phyloP scores from a whole-genome alignment of 1,139 yeast species.

The Suhomyces guaymorum region DNA sequence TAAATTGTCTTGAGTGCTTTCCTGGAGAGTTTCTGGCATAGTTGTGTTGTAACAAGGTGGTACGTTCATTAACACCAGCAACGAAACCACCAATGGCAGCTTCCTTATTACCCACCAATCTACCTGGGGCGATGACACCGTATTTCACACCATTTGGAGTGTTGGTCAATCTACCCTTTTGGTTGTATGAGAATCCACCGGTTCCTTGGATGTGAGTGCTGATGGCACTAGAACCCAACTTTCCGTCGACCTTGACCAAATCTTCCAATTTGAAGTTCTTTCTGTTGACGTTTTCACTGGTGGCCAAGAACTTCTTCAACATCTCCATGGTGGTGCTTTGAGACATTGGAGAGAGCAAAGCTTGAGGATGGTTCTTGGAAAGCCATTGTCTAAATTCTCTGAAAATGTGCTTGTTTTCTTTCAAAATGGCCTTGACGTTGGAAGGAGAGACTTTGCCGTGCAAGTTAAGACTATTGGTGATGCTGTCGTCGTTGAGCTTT shows the following conservation, averaged over 20 bases:
- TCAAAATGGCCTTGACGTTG: slow-evolving; percentile 32
- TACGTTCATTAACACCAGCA: slow-evolving; percentile 42
- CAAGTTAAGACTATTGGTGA: slow-evolving; percentile 38
- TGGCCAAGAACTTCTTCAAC: slow-evolving; percentile 31
- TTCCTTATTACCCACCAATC: slow-evolving; percentile 55
- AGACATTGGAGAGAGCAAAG: slow-evolving; percentile 23
- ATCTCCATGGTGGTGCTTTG: slow-evolving; percentile 22
- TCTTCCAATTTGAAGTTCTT: slow-evolving; percentile 24
- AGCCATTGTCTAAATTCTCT: slow-evolving; percentile 37
- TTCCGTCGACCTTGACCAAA: slow-evolving; percentile 21
- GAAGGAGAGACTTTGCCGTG: slow-evolving; percentile 26
- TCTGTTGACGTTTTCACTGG: slow-evolving; percentile 21
- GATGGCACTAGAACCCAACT: slow-evolving; percentile 13
- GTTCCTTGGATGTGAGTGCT: slow-evolving; percentile 52
- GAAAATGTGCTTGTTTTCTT: slow-evolving; percentile 36
- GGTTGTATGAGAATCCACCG: slow-evolving; percentile 71
- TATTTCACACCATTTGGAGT: slow-evolving; percentile 73
- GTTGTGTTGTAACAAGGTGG: slow-evolving; percentile 42
- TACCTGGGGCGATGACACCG: slow-evolving; percentile 66
- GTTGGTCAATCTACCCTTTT: slow-evolving; percentile 69
- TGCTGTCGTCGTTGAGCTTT: slow-evolving; percentile 22
- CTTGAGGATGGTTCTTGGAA: slow-evolving; percentile 37
- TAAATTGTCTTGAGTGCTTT: slow-evolving; percentile 46
- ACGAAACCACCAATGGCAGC: slow-evolving; percentile 82
- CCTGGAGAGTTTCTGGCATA: slow-evolving; percentile 45